Conservation (phyloP, 495 filamentous ascomycete genomes). For the Neurospora sp. region DNA sequence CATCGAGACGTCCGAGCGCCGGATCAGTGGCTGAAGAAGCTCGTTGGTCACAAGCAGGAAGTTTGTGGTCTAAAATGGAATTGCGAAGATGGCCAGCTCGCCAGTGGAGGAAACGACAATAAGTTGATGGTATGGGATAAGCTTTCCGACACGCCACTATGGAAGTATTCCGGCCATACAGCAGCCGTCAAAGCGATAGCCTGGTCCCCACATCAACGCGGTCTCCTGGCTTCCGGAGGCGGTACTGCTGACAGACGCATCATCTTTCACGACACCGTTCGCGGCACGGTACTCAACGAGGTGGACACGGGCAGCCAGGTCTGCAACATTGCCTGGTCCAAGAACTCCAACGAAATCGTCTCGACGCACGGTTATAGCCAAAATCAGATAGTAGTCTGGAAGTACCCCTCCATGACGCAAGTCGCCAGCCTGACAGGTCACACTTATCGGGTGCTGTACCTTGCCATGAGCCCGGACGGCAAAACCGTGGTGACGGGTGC, state of each 20-base stretch:
- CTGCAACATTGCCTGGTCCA: conserved; percentile 91
- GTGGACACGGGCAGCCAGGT: conserved; percentile 95
- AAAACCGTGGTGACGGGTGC: conserved; percentile 90
- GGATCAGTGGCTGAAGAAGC: conserved; percentile 73
- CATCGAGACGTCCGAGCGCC: conserved; percentile 94
- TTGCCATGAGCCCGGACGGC: conserved; percentile 95
- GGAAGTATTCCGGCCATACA: conserved; percentile 85
- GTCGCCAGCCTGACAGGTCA: conserved; percentile 91
- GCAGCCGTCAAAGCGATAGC: conserved; percentile 96
- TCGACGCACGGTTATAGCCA: conserved; percentile 96
- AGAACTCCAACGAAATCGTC: conserved; percentile 93
- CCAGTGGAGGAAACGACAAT: conserved; percentile 97
- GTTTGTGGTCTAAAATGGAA: conserved; percentile 98
- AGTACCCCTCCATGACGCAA: conserved; percentile 95
- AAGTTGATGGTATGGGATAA: conserved; percentile 98
- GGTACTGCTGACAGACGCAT: conserved; percentile 93
- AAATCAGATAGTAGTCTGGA: conserved; percentile 98
- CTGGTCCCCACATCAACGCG: conserved; percentile 95
- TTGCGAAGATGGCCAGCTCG: conserved; percentile 83
- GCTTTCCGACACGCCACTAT: conserved; percentile 72
- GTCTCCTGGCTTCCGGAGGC: conserved; percentile 88
- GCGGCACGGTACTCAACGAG: conserved; percentile 65
- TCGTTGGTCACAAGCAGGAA: conserved; percentile 96
- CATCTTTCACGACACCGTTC: conserved; percentile 93
- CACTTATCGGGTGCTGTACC: conserved; percentile 89